phyloP scores from a whole-genome alignment of 2,329 filamentous ascomycete species.

The Neurospora crassa region DNA sequence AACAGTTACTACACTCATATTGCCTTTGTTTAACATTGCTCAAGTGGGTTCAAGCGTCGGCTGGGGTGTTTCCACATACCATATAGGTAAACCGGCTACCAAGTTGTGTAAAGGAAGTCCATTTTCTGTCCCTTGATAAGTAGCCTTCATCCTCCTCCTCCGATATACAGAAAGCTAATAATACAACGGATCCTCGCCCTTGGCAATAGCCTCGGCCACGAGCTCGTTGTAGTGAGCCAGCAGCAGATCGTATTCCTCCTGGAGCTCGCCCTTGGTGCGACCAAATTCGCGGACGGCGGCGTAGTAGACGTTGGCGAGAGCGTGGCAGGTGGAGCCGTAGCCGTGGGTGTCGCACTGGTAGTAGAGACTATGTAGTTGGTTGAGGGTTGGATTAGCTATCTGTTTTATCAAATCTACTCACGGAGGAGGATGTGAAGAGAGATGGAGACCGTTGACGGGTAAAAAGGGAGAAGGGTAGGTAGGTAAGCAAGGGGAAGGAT shows the following conservation, averaged over 20 bases:
- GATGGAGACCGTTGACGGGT: no score
- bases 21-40: background rate
- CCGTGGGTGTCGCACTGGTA: conserved; percentile 24
- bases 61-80: background rate
- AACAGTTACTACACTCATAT: background rate
- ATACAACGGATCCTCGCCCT: conserved; percentile 17
- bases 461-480: background rate
- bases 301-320: conserved; percentile 32
- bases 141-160: no score
- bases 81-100: background rate
- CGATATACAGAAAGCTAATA: background rate
- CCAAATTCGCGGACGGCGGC: conserved; percentile 26
- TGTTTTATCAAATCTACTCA: no score
- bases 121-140: background rate
- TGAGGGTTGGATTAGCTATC: background rate
- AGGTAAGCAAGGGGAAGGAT: conserved; percentile 19
- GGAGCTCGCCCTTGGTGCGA: background rate
- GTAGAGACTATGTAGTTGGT: conserved; percentile 21
- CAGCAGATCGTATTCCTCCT: conserved; percentile 24
- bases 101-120: background rate
- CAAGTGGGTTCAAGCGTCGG: background rate
- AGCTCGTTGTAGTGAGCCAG: conserved; percentile 25
- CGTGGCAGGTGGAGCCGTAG: conserved; percentile 20
- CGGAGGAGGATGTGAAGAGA: no score
- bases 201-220: conserved; percentile 26